Evolutionary conservation across 805 yeast species (phyloP).

Genomic region (Metschnikowia similis): DNA sequence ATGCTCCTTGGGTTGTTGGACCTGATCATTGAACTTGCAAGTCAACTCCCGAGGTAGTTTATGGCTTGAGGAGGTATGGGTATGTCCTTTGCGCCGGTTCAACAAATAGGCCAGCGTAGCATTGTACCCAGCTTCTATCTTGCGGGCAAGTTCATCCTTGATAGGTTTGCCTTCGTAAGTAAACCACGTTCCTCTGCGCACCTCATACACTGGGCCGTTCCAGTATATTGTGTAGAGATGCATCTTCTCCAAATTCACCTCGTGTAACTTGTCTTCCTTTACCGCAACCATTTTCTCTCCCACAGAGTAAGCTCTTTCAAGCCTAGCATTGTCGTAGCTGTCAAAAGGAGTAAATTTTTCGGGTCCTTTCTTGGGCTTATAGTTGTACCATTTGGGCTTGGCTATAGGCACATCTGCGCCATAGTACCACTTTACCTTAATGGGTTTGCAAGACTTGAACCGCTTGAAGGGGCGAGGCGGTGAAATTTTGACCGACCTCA

Average conservation of each 20-base stretch:
- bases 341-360: slow-evolving; percentile 66
- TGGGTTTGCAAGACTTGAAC: slow-evolving; percentile 5
- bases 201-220: slow-evolving; percentile 83
- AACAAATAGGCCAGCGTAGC: slow-evolving; percentile 21
- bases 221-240: slow-evolving; percentile 71
- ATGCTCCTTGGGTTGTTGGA: slow-evolving; percentile 9
- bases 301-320: slow-evolving; percentile 48
- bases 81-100: neutral
- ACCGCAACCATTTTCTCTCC: slow-evolving; percentile 45
- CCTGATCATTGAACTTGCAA: slow-evolving; percentile 17
- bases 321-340: slow-evolving; percentile 50
- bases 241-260: slow-evolving; percentile 57
- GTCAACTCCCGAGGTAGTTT: slow-evolving; percentile 15
- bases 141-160: slow-evolving; percentile 43
- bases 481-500: neutral
- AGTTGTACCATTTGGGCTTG: slow-evolving; percentile 60
- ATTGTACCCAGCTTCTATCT: slow-evolving; percentile 55
- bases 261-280: slow-evolving; percentile 74
- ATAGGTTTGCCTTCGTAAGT: slow-evolving; percentile 54
- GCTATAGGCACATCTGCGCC: slow-evolving; percentile 73
- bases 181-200: slow-evolving; percentile 86
- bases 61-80: neutral
- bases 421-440: slow-evolving; percentile 62
- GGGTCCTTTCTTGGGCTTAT: slow-evolving; percentile 48
- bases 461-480: neutral